A percentile compares a stretch with the other conserved stretches of the same genome.
Evolutionary conservation across 352 stramenopile genomes (phyloP).

Genomic region (Pythium pyrilobum): DNA sequence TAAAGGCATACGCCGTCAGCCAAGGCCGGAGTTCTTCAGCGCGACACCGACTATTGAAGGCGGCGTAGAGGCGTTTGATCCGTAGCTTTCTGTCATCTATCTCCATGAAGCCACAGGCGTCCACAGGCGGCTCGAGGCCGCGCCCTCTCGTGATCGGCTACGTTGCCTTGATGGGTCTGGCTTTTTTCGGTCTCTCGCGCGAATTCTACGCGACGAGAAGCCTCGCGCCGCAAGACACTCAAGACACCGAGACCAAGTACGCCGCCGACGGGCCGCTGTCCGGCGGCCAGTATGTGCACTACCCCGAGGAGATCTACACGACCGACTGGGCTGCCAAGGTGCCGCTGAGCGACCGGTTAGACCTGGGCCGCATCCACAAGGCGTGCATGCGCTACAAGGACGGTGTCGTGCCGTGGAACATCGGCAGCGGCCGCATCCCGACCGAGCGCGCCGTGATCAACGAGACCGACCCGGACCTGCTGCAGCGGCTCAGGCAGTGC

Average conservation of each 20-base stretch:
- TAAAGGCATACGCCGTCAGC: not conserved
- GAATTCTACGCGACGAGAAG: not conserved
- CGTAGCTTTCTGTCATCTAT: not conserved
- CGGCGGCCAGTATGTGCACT: conserved; percentile 11
- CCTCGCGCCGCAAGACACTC: not conserved
- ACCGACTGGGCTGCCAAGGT: conserved; percentile 10
- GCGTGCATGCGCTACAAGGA: conserved; percentile 36
- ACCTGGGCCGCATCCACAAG: conserved; percentile 47
- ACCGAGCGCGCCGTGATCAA: conserved; percentile 24
- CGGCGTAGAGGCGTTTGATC: no score
- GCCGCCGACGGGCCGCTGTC: conserved; percentile 8
- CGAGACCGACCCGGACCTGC: conserved; percentile 29
- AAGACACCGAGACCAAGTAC: conserved; percentile 1
- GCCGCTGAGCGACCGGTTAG: conserved; percentile 23
- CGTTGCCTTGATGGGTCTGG: not conserved
- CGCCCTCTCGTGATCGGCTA: conserved; percentile 4
- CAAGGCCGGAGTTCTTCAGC: no score
- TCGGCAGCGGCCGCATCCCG: conserved; percentile 19
- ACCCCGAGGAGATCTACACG: conserved; percentile 11
- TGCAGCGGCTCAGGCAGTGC: conserved; percentile 41
- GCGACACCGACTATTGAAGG: no score
- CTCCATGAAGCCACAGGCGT: not conserved
- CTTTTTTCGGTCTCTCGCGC: conserved; percentile 6
- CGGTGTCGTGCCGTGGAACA: conserved; percentile 41
- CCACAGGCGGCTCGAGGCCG: not conserved